Conservation (phyloP, 2,329 filamentous ascomycete genomes). For the Blastomyces emzantsi region DNA sequence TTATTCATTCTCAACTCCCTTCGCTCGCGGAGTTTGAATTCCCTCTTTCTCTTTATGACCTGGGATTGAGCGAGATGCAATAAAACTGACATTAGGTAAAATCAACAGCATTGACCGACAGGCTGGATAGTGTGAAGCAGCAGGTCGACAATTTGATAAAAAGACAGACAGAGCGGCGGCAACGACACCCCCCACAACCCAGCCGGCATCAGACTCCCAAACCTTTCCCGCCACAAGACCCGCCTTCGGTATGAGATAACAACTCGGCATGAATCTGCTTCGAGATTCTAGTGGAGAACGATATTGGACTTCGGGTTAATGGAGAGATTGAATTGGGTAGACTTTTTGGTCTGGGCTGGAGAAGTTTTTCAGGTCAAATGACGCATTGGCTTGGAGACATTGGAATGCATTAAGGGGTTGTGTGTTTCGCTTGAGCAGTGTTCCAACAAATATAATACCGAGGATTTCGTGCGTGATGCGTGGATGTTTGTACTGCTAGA, state of each 20-base stretch:
- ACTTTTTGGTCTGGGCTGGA: not conserved
- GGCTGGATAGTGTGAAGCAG: not conserved
- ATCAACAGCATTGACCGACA: not conserved
- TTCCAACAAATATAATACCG: not conserved
- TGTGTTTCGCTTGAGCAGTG: not conserved
- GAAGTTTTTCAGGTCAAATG: not conserved
- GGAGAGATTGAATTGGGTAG: not conserved
- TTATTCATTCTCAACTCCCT: not conserved
- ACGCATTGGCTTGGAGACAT: not conserved
- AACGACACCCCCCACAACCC: not conserved
- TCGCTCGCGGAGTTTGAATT: not conserved
- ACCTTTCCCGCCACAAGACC: not conserved
- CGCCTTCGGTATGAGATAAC: not conserved
- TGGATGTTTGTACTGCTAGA: not conserved
- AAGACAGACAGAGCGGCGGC: not conserved
- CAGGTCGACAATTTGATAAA: not conserved
- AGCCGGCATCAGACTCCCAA: not conserved
- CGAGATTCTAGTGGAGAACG: not conserved
- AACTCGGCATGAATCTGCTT: not conserved
- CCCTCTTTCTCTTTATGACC: not conserved
- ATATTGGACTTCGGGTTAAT: not conserved
- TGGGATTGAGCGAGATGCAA: not conserved
- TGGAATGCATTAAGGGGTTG: not conserved
- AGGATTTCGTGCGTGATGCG: not conserved
- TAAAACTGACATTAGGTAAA: not conserved